Percentiles rank a stretch among this genome's conserved stretches.
Conservation (phyloP, 169 alveolate genomes). For the Hepatocystis sp. region DNA sequence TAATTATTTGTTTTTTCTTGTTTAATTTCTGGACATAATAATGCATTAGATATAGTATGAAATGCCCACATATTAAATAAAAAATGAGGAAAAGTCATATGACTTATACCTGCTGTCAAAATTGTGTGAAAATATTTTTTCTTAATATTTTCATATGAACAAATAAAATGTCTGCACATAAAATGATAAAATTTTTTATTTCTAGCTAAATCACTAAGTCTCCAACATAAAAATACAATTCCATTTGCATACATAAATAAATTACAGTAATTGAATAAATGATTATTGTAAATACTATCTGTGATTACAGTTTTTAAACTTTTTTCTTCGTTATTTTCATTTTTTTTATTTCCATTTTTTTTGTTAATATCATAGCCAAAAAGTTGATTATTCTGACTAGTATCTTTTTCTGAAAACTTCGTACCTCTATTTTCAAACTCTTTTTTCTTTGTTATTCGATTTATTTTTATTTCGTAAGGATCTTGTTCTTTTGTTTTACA, state of each 20-base stretch:
- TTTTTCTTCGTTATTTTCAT: conserved; percentile 8
- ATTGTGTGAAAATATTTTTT: conserved; percentile 80
- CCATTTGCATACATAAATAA: conserved; percentile 78
- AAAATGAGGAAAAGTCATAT: conserved; percentile 74
- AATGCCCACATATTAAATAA: conserved; percentile 75
- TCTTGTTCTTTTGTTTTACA: conserved; percentile 4
- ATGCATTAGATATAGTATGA: conserved; percentile 48
- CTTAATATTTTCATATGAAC: conserved; percentile 79
- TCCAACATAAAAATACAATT: conserved; percentile 79
- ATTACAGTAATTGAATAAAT: conserved; percentile 55
- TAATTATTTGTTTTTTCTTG: conserved; percentile 40
- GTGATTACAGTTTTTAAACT: conserved; percentile 21
- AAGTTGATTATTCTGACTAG: background rate
- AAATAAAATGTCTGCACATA: conserved; percentile 81
- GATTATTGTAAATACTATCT: conserved; percentile 7
- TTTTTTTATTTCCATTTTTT: background rate
- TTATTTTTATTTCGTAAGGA: conserved; percentile 51
- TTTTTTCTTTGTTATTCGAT: conserved; percentile 23
- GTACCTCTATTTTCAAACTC: background rate
- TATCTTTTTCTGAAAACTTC: too few relatives aligned
- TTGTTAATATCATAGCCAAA: background rate
- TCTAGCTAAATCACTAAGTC: conserved; percentile 69
- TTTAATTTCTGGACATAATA: conserved; percentile 73
- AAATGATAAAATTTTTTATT: conserved; percentile 77
- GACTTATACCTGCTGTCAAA: conserved; percentile 81